A percentile compares a stretch with the other conserved stretches of the same genome.
phyloP scores from a whole-genome alignment of 768 basidiomycete species.

The Lactarius hatsudake region DNA sequence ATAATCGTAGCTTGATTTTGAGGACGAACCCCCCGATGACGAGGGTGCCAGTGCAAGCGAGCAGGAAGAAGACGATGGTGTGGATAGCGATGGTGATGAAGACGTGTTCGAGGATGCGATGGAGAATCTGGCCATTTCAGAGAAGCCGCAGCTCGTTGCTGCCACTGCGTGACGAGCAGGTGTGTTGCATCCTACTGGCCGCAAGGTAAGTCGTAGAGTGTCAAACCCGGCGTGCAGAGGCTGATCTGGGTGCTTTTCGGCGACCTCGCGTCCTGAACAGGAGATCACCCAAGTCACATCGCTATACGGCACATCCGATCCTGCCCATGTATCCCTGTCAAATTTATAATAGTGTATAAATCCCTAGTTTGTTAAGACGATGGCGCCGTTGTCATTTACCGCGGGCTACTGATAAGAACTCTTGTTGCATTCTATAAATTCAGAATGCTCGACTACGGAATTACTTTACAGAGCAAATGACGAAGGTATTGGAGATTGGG shows the following conservation, averaged over 20 bases:
- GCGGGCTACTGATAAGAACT: background rate
- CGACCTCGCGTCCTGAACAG: background rate
- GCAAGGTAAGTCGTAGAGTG: background rate
- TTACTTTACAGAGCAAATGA: conserved; percentile 2
- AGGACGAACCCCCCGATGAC: conserved; percentile 64
- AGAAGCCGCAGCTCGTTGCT: conserved; percentile 32
- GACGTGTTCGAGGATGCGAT: conserved; percentile 62
- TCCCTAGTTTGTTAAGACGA: background rate
- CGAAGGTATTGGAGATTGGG: background rate
- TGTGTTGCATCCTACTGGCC: background rate
- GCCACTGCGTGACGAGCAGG: conserved; percentile 30
- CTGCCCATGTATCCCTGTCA: background rate
- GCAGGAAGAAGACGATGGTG: conserved; percentile 26
- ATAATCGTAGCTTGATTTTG: conserved; percentile 67
- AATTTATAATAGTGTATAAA: background rate
- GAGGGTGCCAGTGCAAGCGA: conserved; percentile 36
- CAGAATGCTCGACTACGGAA: background rate
- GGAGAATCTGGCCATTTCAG: conserved; percentile 55
- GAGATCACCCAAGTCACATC: background rate
- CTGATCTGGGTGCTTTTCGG: background rate
- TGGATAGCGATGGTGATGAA: conserved; percentile 27
- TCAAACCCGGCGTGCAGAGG: background rate
- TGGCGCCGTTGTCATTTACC: background rate
- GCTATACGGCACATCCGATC: background rate
- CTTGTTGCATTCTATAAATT: conserved; percentile 1